Conservation (phyloP, 495 filamentous ascomycete genomes). For the Penicillium tannophilum region DNA sequence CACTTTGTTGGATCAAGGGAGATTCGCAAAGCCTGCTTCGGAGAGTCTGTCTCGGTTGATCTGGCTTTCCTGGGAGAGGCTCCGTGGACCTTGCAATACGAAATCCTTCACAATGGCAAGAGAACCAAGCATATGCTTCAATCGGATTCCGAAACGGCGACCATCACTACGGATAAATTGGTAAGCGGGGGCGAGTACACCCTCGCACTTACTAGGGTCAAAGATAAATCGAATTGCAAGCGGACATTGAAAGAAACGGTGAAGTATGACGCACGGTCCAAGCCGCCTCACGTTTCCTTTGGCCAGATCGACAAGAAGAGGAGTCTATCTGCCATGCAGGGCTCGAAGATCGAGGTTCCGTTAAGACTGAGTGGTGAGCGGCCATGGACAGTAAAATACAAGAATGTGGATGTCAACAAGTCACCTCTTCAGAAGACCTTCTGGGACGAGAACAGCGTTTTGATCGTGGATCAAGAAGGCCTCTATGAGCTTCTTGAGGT, state of each 20-base stretch:
- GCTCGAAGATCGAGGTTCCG: constrained; percentile 69
- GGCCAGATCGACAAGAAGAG: constrained; percentile 78
- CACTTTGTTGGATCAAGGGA: constrained; percentile 59
- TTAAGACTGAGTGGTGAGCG: constrained; percentile 78
- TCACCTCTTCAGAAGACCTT: constrained; percentile 51
- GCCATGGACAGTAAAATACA: constrained; percentile 80
- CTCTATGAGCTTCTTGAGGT: constrained; percentile 78
- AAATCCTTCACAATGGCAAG: constrained; percentile 88
- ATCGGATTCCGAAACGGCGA: constrained; percentile 59
- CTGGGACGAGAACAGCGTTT: constrained; percentile 66
- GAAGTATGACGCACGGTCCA: constrained; percentile 81
- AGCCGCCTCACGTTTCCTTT: constrained; percentile 82
- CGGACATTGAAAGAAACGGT: constrained; percentile 76
- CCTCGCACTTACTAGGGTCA: constrained; percentile 76
- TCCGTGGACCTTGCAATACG: constrained; percentile 90
- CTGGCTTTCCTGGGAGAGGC: constrained; percentile 76
- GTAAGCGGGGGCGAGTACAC: constrained; percentile 84
- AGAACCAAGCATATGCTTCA: constrained; percentile 66
- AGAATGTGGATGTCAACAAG: constrained; percentile 55
- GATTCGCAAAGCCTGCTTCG: constrained; percentile 71
- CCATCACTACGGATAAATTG: constrained; percentile 73
- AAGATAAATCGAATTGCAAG: constrained; percentile 84
- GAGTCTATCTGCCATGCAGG: constrained; percentile 72
- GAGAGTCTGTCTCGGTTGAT: constrained; percentile 71
- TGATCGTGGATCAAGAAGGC: constrained; percentile 67